phyloP scores from a whole-genome alignment of 208 protist species.

The Leishmania lainsoni region DNA sequence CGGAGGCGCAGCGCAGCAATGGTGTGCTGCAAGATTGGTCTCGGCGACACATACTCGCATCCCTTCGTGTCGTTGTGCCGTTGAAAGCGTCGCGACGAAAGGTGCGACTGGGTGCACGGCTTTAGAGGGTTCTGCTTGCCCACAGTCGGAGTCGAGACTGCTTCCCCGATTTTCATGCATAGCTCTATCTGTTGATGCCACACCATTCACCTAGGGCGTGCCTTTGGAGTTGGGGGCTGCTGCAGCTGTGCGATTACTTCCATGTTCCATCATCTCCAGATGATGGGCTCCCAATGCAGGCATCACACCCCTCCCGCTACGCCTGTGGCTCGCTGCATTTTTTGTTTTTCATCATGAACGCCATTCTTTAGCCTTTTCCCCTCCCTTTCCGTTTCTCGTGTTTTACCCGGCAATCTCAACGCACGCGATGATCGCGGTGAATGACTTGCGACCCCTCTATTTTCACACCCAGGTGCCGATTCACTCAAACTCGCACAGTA shows the following conservation, averaged over 20 bases:
- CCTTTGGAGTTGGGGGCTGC: background rate
- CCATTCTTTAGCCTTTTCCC: background rate
- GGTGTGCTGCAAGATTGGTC: background rate
- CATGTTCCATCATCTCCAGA: background rate
- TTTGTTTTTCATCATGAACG: background rate
- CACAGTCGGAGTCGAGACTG: background rate
- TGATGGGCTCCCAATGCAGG: background rate
- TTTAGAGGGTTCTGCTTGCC: background rate
- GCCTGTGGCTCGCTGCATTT: background rate
- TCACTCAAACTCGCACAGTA: background rate
- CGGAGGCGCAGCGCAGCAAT: background rate
- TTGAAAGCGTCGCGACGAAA: background rate
- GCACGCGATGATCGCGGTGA: background rate
- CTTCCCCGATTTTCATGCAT: background rate
- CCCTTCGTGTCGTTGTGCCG: background rate
- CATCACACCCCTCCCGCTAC: background rate
- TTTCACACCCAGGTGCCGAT: background rate
- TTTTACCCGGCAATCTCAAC: background rate
- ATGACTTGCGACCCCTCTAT: background rate
- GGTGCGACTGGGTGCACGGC: background rate
- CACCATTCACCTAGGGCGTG: background rate
- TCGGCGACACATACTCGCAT: background rate
- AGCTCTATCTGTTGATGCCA: background rate
- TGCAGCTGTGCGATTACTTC: background rate
- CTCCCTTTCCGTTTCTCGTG: background rate